Conservation (phyloP, 2,329 filamentous ascomycete species). For the Colletotrichum sidae region DNA sequence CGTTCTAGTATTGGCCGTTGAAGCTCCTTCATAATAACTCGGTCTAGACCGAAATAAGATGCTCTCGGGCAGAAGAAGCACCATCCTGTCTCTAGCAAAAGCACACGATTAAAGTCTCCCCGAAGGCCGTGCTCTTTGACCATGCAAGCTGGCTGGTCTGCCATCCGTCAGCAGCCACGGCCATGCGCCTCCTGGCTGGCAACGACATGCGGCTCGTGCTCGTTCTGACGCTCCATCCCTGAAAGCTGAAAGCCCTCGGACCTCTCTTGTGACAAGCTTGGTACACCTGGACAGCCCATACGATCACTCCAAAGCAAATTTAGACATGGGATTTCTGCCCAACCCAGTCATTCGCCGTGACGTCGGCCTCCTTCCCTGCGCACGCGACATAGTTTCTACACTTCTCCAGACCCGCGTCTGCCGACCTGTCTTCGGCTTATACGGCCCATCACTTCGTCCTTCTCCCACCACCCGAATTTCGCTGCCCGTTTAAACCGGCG, state of each 20-base stretch:
- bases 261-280: slow-evolving; percentile 32
- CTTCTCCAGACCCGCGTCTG: neutral
- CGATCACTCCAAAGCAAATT: slow-evolving; percentile 7
- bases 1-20: too few relatives aligned
- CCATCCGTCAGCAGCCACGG: neutral
- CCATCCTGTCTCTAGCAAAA: neutral
- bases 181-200: neutral
- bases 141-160: neutral
- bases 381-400: slow-evolving; percentile 8
- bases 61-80: too few relatives aligned
- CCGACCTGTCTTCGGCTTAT: neutral
- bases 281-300: slow-evolving; percentile 23
- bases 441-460: neutral
- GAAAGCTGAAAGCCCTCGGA: slow-evolving; percentile 12
- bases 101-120: too few relatives aligned
- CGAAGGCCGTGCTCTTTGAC: too few relatives aligned
- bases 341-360: slow-evolving; percentile 9
- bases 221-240: slow-evolving; percentile 16
- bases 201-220: slow-evolving; percentile 9
- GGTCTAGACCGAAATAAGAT: too few relatives aligned
- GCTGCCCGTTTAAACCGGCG: slow-evolving; percentile 2
- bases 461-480: neutral
- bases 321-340: slow-evolving; percentile 18
- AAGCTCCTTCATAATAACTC: too few relatives aligned
- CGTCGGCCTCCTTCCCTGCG: neutral